Evolutionary conservation across 257 asterid species (phyloP).

Genomic region (Solanum chiquidenum): DNA sequence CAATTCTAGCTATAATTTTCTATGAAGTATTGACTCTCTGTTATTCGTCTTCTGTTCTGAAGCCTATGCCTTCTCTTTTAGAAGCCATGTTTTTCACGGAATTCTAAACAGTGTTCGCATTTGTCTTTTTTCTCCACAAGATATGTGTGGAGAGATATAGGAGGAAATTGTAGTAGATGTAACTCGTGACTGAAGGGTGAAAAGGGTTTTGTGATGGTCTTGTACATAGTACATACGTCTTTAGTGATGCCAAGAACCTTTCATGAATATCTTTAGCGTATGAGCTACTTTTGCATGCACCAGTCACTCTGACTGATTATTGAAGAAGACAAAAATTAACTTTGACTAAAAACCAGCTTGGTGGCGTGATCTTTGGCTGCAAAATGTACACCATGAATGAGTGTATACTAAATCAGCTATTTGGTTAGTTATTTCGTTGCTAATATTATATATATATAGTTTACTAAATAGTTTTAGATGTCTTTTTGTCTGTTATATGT

Average conservation of each 20-base stretch:
- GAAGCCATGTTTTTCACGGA: neutral
- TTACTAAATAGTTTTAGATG: neutral
- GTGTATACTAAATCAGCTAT: slow-evolving; percentile 20
- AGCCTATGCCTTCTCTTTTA: neutral
- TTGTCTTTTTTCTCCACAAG: neutral
- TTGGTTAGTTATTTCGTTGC: slow-evolving; percentile 14
- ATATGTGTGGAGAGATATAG: neutral
- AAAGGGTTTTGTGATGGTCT: neutral
- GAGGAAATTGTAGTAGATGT: neutral
- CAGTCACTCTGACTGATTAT: neutral
- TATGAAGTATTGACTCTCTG: neutral
- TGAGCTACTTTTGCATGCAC: neutral
- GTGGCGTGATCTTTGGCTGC: slow-evolving; percentile 36
- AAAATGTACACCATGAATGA: slow-evolving; percentile 19
- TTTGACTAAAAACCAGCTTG: slow-evolving; percentile 17
- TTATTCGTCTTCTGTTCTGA: neutral
- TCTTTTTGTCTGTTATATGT: neutral
- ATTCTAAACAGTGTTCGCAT: neutral
- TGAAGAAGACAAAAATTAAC: neutral
- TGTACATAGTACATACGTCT: neutral
- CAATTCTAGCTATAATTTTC: neutral
- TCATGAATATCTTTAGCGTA: neutral
- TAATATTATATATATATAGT: too few species aligned
- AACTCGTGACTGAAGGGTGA: neutral
- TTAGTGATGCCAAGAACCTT: neutral